phyloP scores from a whole-genome alignment of 1,284 basidiomycete species.

The Trametes sp. region DNA sequence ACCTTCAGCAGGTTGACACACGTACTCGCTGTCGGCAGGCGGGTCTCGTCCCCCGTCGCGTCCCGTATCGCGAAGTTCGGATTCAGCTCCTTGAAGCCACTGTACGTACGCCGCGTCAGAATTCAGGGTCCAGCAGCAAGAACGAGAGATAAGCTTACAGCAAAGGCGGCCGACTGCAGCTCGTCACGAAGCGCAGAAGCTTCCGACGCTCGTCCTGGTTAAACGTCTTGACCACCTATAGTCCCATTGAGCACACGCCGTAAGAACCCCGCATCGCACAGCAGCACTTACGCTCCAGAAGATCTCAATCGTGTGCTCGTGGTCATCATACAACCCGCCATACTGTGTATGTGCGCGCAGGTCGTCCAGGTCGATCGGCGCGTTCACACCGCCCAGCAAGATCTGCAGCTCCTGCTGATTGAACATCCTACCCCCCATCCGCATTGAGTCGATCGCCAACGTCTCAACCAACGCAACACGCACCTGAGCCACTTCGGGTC shows the following conservation, averaged over 20 bases:
- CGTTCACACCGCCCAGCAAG: slow-evolving; percentile 84
- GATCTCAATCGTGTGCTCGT: slow-evolving; percentile 70
- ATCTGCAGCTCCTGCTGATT: slow-evolving; percentile 93
- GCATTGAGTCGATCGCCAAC: not conserved
- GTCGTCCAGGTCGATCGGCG: slow-evolving; percentile 86
- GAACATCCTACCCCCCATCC: slow-evolving; percentile 76
- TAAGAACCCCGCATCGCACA: slow-evolving; percentile 12
- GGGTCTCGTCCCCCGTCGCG: slow-evolving; percentile 72
- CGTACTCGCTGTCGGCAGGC: slow-evolving; percentile 84
- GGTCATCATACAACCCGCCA: slow-evolving; percentile 77
- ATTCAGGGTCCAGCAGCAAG: not conserved
- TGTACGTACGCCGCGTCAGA: slow-evolving; percentile 40
- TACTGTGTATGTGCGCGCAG: slow-evolving; percentile 79
- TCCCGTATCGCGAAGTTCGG: slow-evolving; percentile 89
- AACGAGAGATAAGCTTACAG: slow-evolving; percentile 56
- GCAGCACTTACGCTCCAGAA: slow-evolving; percentile 74
- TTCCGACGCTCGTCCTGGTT: slow-evolving; percentile 75
- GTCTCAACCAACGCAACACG: slow-evolving; percentile 30
- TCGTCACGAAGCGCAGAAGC: slow-evolving; percentile 89
- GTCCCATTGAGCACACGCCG: slow-evolving; percentile 16
- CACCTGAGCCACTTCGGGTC: slow-evolving; percentile 89
- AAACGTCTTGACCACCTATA: slow-evolving; percentile 76
- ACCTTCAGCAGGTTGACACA: slow-evolving; percentile 91
- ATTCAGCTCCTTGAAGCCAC: slow-evolving; percentile 87
- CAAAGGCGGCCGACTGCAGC: slow-evolving; percentile 87